Evolutionary conservation across 148 eudicot species (phyloP).

Genomic region (Pharnaceum exiguum): DNA sequence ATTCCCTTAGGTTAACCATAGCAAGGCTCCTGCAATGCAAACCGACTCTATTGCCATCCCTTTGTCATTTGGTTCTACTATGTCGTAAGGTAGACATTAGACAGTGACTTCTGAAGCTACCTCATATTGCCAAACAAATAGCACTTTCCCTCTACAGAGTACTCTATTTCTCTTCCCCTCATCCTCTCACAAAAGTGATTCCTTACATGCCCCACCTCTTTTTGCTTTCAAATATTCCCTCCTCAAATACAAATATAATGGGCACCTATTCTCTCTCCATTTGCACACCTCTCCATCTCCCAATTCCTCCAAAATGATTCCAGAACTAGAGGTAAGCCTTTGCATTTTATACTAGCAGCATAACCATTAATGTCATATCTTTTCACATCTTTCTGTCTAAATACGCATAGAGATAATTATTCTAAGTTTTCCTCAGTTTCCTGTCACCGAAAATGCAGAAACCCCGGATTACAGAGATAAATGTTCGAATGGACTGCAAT

Average conservation of each 20-base stretch:
- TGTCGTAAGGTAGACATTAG: no score
- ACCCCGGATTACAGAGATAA: slow-evolving; percentile 72
- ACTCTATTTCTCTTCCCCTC: slow-evolving; percentile 12
- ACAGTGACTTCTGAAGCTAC: slow-evolving; percentile 13
- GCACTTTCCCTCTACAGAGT: slow-evolving; percentile 1
- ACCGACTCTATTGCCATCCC: slow-evolving; percentile 1
- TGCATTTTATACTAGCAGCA: slow-evolving; percentile 9
- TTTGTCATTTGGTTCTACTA: no score
- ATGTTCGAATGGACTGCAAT: slow-evolving; percentile 89
- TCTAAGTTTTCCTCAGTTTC: slow-evolving; percentile 15
- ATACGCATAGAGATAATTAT: background rate
- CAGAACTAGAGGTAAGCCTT: slow-evolving; percentile 48
- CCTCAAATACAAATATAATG: slow-evolving; percentile 43
- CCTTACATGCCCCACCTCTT: slow-evolving; percentile 69
- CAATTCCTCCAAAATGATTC: slow-evolving; percentile 39
- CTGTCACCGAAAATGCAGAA: slow-evolving; percentile 48
- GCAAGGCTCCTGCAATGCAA: background rate
- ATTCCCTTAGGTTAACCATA: background rate
- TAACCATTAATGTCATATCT: no score
- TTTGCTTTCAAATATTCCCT: slow-evolving; percentile 66
- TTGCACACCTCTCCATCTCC: slow-evolving; percentile 16
- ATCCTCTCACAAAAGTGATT: slow-evolving; percentile 37
- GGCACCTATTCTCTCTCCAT: slow-evolving; percentile 18
- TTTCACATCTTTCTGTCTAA: background rate
- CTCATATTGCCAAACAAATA: slow-evolving; percentile 1